phyloP scores from a whole-genome alignment of 768 basidiomycete species.

The Suillus occidentalis region DNA sequence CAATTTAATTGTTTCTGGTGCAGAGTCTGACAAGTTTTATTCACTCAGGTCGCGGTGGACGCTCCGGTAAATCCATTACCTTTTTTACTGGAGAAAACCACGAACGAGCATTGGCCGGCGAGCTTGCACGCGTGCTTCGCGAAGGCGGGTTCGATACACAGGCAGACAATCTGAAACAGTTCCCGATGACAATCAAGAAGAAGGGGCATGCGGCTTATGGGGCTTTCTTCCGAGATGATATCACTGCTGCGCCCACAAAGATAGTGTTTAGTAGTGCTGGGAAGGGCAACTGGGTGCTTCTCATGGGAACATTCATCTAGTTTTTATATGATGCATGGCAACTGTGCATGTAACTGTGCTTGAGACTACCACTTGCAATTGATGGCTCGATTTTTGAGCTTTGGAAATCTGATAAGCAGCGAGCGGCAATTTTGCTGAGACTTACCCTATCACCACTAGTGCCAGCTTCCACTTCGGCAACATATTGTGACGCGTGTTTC shows the following conservation, averaged over 20 bases:
- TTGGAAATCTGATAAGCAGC: not conserved
- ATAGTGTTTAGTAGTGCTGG: constrained; percentile 57
- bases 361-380: not conserved
- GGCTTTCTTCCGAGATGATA: constrained; percentile 72
- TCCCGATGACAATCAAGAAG: constrained; percentile 98
- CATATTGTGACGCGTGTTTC: constrained; percentile 1
- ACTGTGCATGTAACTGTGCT: constrained; percentile 2
- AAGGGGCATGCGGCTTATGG: constrained; percentile 90
- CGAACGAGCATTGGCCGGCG: constrained; percentile 86
- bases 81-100: constrained; percentile 95
- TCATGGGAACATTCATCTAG: not conserved
- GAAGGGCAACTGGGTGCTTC: not conserved
- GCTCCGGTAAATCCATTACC: constrained; percentile 87
- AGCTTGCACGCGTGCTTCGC: constrained; percentile 85
- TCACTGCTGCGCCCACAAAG: constrained; percentile 67
- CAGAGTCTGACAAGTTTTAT: not conserved
- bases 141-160: constrained; percentile 85
- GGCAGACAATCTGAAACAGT: constrained; percentile 63
- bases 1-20: not conserved
- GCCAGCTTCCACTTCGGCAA: not conserved
- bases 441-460: not conserved
- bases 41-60: constrained; percentile 80
- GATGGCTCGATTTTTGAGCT: not conserved
- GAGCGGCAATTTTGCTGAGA: not conserved
- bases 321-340: not conserved